A percentile compares a stretch with the other conserved stretches of the same genome.
These are phyloP conservation scores for Aspergillus pseudonomiae DNA, from an alignment of 2,329 filamentous ascomycete genomes.

Conservation along the genomic window DNA sequence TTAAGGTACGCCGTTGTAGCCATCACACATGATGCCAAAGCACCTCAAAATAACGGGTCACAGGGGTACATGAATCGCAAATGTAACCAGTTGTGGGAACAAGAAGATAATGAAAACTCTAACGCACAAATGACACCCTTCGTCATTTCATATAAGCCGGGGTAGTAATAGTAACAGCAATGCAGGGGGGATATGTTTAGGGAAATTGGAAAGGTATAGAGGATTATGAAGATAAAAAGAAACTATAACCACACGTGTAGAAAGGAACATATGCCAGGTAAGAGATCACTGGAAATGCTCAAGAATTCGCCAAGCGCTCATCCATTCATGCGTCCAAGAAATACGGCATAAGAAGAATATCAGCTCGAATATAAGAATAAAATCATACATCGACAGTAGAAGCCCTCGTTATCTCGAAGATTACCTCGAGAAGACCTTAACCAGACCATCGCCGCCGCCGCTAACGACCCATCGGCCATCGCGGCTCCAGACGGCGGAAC, in stretches of 20 bases:
- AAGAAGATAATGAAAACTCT: constrained; percentile 7
- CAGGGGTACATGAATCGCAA: neutral
- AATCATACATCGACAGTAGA: constrained; percentile 33
- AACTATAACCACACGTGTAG: constrained; percentile 33
- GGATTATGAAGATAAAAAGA: constrained; percentile 20
- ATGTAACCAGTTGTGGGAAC: neutral
- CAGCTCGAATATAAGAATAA: constrained; percentile 27
- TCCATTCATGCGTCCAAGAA: constrained; percentile 38
- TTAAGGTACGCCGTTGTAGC: neutral
- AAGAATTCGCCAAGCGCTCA: constrained; percentile 39
- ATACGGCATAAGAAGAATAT: constrained; percentile 27
- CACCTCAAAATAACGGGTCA: neutral
- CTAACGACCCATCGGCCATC: constrained; percentile 94
- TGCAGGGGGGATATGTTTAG: constrained; percentile 5
- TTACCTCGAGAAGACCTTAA: constrained; percentile 73
- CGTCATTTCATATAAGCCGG: constrained; percentile 5
- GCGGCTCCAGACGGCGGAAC: constrained; percentile 91
- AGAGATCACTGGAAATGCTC: constrained; percentile 43
- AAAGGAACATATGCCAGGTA: constrained; percentile 38
- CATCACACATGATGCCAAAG: neutral
- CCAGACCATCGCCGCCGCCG: constrained; percentile 90
- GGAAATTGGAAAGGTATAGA: constrained; percentile 20
- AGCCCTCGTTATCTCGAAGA: constrained; percentile 34
- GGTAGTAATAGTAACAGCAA: constrained; percentile 6
- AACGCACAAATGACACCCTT: neutral